Base-by-base conservation (phyloP, 805 yeast species). In the Yamadazyma philogaea region DNA sequence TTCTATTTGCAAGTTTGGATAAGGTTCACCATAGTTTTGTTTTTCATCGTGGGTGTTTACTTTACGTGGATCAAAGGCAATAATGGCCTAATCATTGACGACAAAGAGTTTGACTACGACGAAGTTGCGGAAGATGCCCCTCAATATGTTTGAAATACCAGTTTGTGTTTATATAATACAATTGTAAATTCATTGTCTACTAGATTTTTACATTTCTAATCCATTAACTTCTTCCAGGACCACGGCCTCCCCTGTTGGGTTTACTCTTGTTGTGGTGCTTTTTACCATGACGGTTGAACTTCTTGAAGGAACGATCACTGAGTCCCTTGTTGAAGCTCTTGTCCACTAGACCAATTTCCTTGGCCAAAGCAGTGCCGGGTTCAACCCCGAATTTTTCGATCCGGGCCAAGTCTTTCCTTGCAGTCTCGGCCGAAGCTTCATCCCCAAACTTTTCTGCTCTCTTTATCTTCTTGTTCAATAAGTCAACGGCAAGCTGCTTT, bases 371-470 rank as follows among this genome's bases (percentile, higher is more conserved):
- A 31, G 85, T 79, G 44, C 81, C 81, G 27, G 72, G 59, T 47
- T 81, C 84, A 38, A 87, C 78, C 21, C 97, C 98, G 58, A 88
- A 90, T 68, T 87, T 88, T 59, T 83, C 82, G 49, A 89, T 79
- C 58, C 96, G 78, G 28, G 72, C 72, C 53, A 88, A 67, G 47
- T 78, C 82, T 47, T 77, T 79, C 55, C 78, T 78, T 37, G 84
- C 77, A 16, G 69, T 72, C 30, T 70, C 70, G 19, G 77, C 75
- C 16, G 65, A 66, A n/a, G 68, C 68, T 40, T 82, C 88, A 47
- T 73, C 76, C 17, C 91, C 93, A 54, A 89, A 90, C 60, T 87
- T 86, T 57, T 78, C 78, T 14, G 89, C 84, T 55, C 97, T 77
- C 38, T 69, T 70, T 43, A 88, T 73, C 57, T 84, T 84, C 54